Base-by-base conservation (phyloP, 192 early-diverging fungal species). In the Backusella tarrabulga region DNA sequence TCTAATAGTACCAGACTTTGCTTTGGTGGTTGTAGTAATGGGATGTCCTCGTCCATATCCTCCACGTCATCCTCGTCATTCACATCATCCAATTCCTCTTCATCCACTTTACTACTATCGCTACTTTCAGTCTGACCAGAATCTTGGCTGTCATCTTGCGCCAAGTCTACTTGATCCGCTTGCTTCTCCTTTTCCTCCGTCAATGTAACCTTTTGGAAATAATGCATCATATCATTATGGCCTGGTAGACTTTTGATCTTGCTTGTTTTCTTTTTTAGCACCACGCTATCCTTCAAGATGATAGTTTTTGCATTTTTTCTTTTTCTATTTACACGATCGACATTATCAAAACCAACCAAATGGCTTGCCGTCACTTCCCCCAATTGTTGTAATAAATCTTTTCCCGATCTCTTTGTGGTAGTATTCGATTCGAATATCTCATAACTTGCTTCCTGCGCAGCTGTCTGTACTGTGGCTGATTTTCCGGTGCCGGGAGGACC, bases 1-100 rank as follows among this genome's bases (percentile, higher is more conserved):
- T 97, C 95, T 32, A 97, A 83, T n/a, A 97, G 80, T 26, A 97
- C 88, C 40, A 97, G 79, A 72, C 91, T 86, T 68, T 93, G 90
- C 14, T 77, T 81, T 44, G 87, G 81, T 26, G 81, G 79, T n/a
- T 60, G 29, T 29, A 0, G 41, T 35, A 6, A 35, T 38, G 21
- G 46, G 32, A 70, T 34, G 5, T 74, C 77, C 2, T 46, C 35
- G 26, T 67, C 66, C 6, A 11, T 23, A 44, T 73, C 54, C 11
- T 72, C 32, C 32, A 32, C 32, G 32, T 32, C 63, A 21, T 60
- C 23, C 4, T n/a, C n/a, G n/a, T n/a, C n/a, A n/a, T n/a, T n/a
- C 32, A 32, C 32, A 2, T 32, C 63, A 21, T 60, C 23, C 4
- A 14, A 4, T 26, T 29, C 23, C 7, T 63, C 56, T 9, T 63